Base-by-base conservation (phyloP, 73 alveolate species). In the Paramecium caudatum region DNA sequence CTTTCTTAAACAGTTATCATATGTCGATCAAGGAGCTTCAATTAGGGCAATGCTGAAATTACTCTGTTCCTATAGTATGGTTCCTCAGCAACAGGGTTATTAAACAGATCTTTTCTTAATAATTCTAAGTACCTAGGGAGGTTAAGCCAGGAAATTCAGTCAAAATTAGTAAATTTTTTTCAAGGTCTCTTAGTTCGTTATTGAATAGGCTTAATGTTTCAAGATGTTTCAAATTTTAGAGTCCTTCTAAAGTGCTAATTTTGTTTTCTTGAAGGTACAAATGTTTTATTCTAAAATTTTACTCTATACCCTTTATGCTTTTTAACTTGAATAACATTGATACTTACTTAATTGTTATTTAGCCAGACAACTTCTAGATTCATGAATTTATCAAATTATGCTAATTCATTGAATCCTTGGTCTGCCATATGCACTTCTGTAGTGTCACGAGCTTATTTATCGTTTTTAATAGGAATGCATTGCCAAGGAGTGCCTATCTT, bases 61-160 rank as follows among this genome's bases (percentile, higher is more conserved):
- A 97, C 98, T 90, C 97, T 96, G 61, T 95, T 95, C 74, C 99
- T 82, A 78, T 96, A 97, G 82, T 97, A 96, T 0, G 99, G 99
- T 63, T 97, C 99, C 81, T 97, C 99, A 10, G 99, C 99, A 3
- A 97, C 91, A 7, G 99, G 99, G 92, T 97, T 97, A 47, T 96
- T 97, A 82, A 95, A 96, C 65, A 97, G 83, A 92, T 96, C 98
- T 61, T 93, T 69, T 49, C 36, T 13, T 45, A 36, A 47, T 23
- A 43, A 30, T 32, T 91, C 15, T 65, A 74, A 63, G 46, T n/a
- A 91, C 94, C 91, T 36, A 91, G 87, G 46, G 91, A 90, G 65
- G 94, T 96, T 21, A 97, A 82, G 94, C 91, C 93, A 5, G 99
- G 95, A 84, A 96, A 93, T 48, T 94, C 95, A 5, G 81, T 82